Percentiles rank a stretch among this genome's conserved stretches.
These are phyloP conservation scores for Myriangium duriaei DNA, from an alignment of 2,329 filamentous ascomycete genomes.

Conservation along the genomic window DNA sequence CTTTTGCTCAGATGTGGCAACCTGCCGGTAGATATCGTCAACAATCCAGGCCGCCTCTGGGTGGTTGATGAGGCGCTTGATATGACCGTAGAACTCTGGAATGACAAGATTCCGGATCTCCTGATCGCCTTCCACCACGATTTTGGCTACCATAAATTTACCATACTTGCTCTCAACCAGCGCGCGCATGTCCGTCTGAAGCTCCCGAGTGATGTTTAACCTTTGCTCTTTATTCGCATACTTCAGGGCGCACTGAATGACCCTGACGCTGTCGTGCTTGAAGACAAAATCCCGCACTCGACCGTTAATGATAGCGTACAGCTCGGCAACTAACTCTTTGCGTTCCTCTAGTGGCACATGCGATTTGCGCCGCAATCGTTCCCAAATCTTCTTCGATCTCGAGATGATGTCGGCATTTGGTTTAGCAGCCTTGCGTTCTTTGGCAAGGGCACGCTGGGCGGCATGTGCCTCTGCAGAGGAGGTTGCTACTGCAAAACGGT, in stretches of 20 bases:
- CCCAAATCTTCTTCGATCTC: conserved; percentile 94
- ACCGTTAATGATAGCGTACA: conserved; percentile 84
- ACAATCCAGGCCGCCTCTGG: conserved; percentile 95
- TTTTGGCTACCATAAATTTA: conserved; percentile 92
- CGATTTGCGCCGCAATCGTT: conserved; percentile 81
- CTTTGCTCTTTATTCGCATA: conserved; percentile 79
- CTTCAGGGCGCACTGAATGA: conserved; percentile 93
- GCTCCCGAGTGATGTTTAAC: conserved; percentile 72
- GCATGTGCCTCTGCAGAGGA: conserved; percentile 77
- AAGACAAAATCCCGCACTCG: conserved; percentile 91
- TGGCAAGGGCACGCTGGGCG: conserved; percentile 79
- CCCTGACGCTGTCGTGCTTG: conserved; percentile 95
- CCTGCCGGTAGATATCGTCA: conserved; percentile 86
- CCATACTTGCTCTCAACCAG: conserved; percentile 92
- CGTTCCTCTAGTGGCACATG: conserved; percentile 85
- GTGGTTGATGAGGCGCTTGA: conserved; percentile 88
- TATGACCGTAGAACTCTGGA: conserved; percentile 87
- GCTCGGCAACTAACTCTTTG: conserved; percentile 72
- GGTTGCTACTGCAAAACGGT: conserved; percentile 24
- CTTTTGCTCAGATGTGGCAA: conserved; percentile 78
- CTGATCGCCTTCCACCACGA: conserved; percentile 76
- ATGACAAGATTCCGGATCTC: conserved; percentile 82
- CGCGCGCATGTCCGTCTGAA: conserved; percentile 71
- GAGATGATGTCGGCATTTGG: conserved; percentile 82
- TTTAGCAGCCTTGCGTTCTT: conserved; percentile 84